Conservation (phyloP, 345 rosid species). For the Iberis pinnata region DNA sequence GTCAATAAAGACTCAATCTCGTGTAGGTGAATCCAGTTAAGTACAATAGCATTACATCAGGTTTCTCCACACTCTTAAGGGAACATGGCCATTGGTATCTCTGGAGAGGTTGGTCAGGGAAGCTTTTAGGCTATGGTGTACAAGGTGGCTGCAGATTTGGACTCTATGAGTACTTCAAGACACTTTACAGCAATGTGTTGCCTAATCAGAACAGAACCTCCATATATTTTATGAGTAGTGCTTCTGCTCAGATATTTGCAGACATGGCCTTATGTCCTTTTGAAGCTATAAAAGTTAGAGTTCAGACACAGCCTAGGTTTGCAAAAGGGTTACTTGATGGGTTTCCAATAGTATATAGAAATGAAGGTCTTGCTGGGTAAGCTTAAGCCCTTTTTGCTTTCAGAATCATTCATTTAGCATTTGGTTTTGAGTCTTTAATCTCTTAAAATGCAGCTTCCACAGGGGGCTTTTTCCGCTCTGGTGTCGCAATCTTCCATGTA, state of each 20-base stretch:
- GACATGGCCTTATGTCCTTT: slow-evolving; percentile 56
- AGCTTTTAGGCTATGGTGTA: slow-evolving; percentile 54
- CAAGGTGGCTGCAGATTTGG: slow-evolving; percentile 65
- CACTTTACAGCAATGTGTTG: slow-evolving; percentile 39
- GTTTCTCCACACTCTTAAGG: slow-evolving; percentile 41
- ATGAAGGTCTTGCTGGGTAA: slow-evolving; percentile 53
- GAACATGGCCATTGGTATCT: slow-evolving; percentile 48
- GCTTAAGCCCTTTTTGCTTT: not conserved
- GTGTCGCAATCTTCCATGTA: slow-evolving; percentile 38
- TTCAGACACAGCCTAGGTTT: slow-evolving; percentile 53
- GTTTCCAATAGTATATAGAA: slow-evolving; percentile 43
- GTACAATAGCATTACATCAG: slow-evolving; percentile 39
- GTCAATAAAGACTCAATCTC: not conserved
- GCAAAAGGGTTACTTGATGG: slow-evolving; percentile 59
- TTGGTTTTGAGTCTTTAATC: slow-evolving; percentile 8
- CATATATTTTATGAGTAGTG: slow-evolving; percentile 58
- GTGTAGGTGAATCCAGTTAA: slow-evolving; percentile 49
- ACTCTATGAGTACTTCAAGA: slow-evolving; percentile 53
- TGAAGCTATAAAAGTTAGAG: slow-evolving; percentile 53
- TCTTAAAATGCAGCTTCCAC: slow-evolving; percentile 31
- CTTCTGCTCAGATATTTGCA: slow-evolving; percentile 56
- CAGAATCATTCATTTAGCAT: not conserved
- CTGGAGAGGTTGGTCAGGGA: slow-evolving; percentile 63
- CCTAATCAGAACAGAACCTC: slow-evolving; percentile 37
- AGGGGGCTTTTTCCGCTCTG: slow-evolving; percentile 34